Percentiles rank a stretch among this genome's conserved stretches.
Evolutionary conservation across 257 asterid genomes (phyloP).

Genomic region (Fraxinus excelsior): DNA sequence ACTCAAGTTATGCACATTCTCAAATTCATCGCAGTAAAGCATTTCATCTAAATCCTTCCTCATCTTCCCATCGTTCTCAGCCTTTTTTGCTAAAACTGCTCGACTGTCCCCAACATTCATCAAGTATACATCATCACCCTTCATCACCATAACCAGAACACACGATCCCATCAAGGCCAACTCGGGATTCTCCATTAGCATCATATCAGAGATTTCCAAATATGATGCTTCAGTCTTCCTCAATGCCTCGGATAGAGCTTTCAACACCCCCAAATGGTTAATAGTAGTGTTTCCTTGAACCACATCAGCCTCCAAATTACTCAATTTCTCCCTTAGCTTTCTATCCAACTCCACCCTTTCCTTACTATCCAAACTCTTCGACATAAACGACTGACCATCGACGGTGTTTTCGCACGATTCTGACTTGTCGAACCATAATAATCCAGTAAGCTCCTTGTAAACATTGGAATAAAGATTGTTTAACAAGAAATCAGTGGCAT

Average conservation of each 20-base stretch:
- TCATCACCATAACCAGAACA: conserved; percentile 90
- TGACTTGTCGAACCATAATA: conserved; percentile 67
- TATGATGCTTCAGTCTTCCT: conserved; percentile 76
- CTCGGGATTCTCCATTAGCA: conserved; percentile 87
- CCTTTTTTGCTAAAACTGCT: conserved; percentile 69
- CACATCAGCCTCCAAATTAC: conserved; percentile 40
- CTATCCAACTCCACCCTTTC: conserved; percentile 46
- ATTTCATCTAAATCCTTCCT: conserved; percentile 50
- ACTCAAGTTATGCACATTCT: conserved; percentile 47
- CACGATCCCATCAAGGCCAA: conserved; percentile 98
- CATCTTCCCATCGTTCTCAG: conserved; percentile 45
- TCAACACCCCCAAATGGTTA: conserved; percentile 75
- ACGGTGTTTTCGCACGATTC: conserved; percentile 40
- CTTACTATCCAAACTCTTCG: conserved; percentile 44
- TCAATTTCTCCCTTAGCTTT: conserved; percentile 51
- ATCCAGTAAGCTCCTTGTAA: conserved; percentile 74
- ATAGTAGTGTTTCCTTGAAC: neutral
- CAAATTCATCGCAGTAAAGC: conserved; percentile 62
- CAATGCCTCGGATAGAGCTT: conserved; percentile 79
- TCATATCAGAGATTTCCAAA: conserved; percentile 80
- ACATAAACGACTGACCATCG: conserved; percentile 17
- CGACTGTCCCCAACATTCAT: conserved; percentile 95
- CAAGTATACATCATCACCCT: conserved; percentile 83
- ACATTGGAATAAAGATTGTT: conserved; percentile 75
- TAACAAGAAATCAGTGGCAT: conserved; percentile 83